Percentiles rank a stretch among this genome's conserved stretches.
Conservation (phyloP, 371 early-diverging fungal genomes). For the Globomyces sp. region DNA sequence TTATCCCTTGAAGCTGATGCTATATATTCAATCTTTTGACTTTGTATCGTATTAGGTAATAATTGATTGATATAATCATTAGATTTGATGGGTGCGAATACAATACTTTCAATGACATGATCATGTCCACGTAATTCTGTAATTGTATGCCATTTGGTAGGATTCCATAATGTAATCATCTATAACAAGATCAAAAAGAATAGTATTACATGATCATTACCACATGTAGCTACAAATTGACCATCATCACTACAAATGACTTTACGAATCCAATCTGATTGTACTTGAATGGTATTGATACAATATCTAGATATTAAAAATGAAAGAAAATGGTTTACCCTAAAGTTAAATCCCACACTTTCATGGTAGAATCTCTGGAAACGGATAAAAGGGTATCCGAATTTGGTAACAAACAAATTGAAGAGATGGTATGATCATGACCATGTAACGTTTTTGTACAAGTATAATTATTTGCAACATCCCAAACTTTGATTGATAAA, state of each 20-base stretch:
- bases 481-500: conserved; percentile 89
- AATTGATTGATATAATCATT: background rate
- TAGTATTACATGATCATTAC: conserved; percentile 77
- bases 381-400: conserved; percentile 79
- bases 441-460: conserved; percentile 83
- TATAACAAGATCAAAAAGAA: conserved; percentile 27
- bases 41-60: conserved; percentile 41
- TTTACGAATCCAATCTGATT: conserved; percentile 84
- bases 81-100: conserved; percentile 67
- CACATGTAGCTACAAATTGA: conserved; percentile 66
- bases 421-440: conserved; percentile 89
- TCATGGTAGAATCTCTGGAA: conserved; percentile 85
- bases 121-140: conserved; percentile 84
- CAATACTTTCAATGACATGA: conserved; percentile 90
- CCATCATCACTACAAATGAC: conserved; percentile 71
- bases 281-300: conserved; percentile 72
- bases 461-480: conserved; percentile 77
- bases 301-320: conserved; percentile 61
- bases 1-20: conserved; percentile 89
- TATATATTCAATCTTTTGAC: conserved; percentile 65
- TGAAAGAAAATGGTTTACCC: conserved; percentile 49
- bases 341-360: conserved; percentile 83
- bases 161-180: conserved; percentile 83
- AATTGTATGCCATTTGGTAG: conserved; percentile 66
- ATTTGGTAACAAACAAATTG: conserved; percentile 70